Evolutionary conservation across 495 filamentous ascomycete species (phyloP).

Genomic region (Trichoderma parareesei): DNA sequence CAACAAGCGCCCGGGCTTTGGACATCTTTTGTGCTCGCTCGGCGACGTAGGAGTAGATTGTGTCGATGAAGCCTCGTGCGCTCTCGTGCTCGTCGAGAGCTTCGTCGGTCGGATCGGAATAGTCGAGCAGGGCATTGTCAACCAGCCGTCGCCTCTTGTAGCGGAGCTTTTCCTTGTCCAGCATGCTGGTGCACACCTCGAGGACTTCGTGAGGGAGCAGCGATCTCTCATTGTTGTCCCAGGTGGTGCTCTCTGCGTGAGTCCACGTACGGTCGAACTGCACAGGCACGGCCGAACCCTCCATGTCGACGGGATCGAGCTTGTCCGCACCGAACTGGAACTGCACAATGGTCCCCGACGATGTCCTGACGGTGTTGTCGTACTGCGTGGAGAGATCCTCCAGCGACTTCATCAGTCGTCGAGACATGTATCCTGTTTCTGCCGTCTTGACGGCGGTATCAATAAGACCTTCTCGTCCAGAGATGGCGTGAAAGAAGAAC

Average conservation of each 20-base stretch:
- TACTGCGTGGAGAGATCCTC: conserved; percentile 90
- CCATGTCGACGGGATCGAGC: conserved; percentile 95
- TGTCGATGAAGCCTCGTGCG: conserved; percentile 70
- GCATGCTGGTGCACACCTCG: conserved; percentile 50
- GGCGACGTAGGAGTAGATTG: conserved; percentile 60
- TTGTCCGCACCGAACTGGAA: conserved; percentile 96
- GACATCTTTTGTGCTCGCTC: conserved; percentile 41
- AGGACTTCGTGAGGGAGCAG: conserved; percentile 69
- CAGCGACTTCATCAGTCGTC: conserved; percentile 93
- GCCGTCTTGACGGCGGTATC: conserved; percentile 99
- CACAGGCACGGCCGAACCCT: conserved; percentile 86
- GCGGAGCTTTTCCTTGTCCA: conserved; percentile 57
- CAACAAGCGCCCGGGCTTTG: conserved; percentile 35
- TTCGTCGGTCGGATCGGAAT: conserved; percentile 55
- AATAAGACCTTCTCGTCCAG: conserved; percentile 94
- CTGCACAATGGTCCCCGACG: conserved; percentile 76
- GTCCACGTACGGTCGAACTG: conserved; percentile 88
- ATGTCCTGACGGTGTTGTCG: conserved; percentile 89
- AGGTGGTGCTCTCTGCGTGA: conserved; percentile 72
- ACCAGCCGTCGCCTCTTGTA: conserved; percentile 50
- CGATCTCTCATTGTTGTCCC: conserved; percentile 62
- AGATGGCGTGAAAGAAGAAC: conserved; percentile 97
- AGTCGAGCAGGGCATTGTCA: conserved; percentile 43
- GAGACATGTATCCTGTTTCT: conserved; percentile 98
- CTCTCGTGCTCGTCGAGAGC: conserved; percentile 79